A percentile compares a stretch with the other conserved stretches of the same genome.
Evolutionary conservation across 306 rosid species (phyloP).

Genomic region (Gynostemma pentaphyllum): DNA sequence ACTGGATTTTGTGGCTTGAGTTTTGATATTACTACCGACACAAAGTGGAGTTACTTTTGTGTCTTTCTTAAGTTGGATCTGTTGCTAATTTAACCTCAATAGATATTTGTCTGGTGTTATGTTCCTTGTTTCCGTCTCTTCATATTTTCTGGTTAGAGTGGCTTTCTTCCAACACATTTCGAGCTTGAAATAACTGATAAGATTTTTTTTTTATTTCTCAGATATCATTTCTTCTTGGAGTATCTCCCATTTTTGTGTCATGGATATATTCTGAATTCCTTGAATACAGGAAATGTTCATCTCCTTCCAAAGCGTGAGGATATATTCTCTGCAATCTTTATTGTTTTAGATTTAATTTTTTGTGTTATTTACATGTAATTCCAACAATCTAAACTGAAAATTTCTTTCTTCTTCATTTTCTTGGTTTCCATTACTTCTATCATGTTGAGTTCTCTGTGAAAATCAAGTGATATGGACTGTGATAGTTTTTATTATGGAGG

Average conservation of each 20-base stretch:
- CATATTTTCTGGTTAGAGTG: neutral
- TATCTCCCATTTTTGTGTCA: constrained; percentile 71
- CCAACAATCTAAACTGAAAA: neutral
- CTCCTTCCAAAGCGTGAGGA: constrained; percentile 74
- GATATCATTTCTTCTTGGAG: constrained; percentile 86
- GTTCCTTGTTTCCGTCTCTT: neutral
- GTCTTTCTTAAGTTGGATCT: neutral
- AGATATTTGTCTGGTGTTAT: neutral
- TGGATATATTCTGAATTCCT: constrained; percentile 92
- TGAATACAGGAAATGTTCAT: constrained; percentile 55
- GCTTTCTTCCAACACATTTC: neutral
- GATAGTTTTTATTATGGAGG: neutral
- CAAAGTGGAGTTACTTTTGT: neutral
- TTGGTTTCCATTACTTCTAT: neutral
- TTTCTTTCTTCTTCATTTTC: neutral
- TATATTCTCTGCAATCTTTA: neutral
- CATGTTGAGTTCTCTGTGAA: neutral
- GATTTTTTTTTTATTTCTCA: constrained; percentile 12
- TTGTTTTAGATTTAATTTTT: neutral
- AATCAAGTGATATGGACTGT: neutral
- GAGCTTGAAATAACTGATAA: constrained; percentile 2
- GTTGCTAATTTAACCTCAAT: neutral
- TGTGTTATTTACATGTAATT: neutral
- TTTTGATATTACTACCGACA: neutral
- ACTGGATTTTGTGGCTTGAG: neutral